Base-by-base conservation (phyloP, 202 grass and related monocot genomes). In the Zoysia matrella region DNA sequence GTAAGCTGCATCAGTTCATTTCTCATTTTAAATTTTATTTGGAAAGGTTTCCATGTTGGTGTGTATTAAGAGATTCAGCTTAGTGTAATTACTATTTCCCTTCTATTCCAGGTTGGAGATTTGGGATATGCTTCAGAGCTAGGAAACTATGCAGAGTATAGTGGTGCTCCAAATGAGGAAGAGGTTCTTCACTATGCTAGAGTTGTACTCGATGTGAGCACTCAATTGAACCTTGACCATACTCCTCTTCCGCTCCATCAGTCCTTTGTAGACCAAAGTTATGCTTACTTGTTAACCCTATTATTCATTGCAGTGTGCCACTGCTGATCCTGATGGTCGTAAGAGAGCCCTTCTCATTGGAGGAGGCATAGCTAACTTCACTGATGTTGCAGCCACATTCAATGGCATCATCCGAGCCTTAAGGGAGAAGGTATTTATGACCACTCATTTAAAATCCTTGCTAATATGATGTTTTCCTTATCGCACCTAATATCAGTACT, bases 141-240 rank as follows among this genome's bases (percentile, higher is more conserved):
- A 70, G 95, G 95, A 73, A 98, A 98, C 69, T 98, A 98, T 75
- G 95, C 92, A n/a, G 95, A 98, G 73, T 98, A 98, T 72, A 98
- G 95, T 65, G 95, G 95, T 67, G 95, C 95, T 69, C 95, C 95
- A 5, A 98, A 98, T 0, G 95, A 98, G 69, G 95, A 94, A 74
- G 95, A 98, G 65, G 95, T 98, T 83, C 84, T 98, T 76, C 95
- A 98, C 52, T 94, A 98, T 83, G 90, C 95, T 79, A 89, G 95
- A 94, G 92, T 98, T 1, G 60, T 94, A 91, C 80, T 98, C 74
- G 95, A 98, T 86, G 95, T 98, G 90, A 83, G 88, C 68, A 88
- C 42, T 77, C 36, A 65, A 42, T 47, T 75, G 52, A 54, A 55
- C 52, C 57, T 67, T 85, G 36, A 71, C 52, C 0, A 11, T 9